Base-by-base conservation (phyloP, 2,329 filamentous ascomycete species). In the Venturiaceae sp. region DNA sequence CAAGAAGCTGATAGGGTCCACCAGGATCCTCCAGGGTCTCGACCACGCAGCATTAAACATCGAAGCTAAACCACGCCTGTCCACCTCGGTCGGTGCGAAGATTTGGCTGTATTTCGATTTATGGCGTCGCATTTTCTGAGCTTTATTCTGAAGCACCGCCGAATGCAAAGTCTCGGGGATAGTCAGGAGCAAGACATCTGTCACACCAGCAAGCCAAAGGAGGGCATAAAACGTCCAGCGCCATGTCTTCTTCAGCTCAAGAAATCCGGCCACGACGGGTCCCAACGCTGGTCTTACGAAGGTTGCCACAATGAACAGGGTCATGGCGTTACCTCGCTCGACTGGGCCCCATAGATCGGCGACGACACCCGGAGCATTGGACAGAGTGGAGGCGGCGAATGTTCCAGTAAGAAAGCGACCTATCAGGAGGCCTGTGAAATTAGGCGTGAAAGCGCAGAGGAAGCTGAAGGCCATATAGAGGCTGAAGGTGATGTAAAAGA, bases 21-120 rank as follows among this genome's bases (percentile, higher is more conserved):
- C 85, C 7, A 90, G 77, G 56, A 90, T 77, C 50, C 85, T 74
- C 83, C 85, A 86, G 1, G 87, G 86, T 2, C 86, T 78, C 55
- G 79, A 75, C 19, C 87, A 73, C 3, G 82, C 78, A 2, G 78
- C 76, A 57, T 76, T 76, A 67, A 86, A 80, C n/a, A 81, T 63
- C 3, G 72, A 72, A 30, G 74, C 67, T 39, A 69, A 72, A 32
- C 76, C 76, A 2, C 73, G 74, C 53, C 74, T 71, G 21, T 60
- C 58, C 13, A 56, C 37, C 21, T 59, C 57, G 30, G 33, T 16
- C 7, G 75, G 74, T n/a, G n/a, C n/a, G n/a, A n/a, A n/a, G n/a
- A n/a, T n/a, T n/a, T n/a, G n/a, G n/a, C n/a, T n/a, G n/a, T 0
- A 80, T 74, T 76, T 78, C 56, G 80, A 82, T 34, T 76, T 72